Percentiles rank a stretch among this genome's conserved stretches.
Evolutionary conservation across 1,139 yeast species (phyloP).

Genomic region (Groenewaldozyma sp.): DNA sequence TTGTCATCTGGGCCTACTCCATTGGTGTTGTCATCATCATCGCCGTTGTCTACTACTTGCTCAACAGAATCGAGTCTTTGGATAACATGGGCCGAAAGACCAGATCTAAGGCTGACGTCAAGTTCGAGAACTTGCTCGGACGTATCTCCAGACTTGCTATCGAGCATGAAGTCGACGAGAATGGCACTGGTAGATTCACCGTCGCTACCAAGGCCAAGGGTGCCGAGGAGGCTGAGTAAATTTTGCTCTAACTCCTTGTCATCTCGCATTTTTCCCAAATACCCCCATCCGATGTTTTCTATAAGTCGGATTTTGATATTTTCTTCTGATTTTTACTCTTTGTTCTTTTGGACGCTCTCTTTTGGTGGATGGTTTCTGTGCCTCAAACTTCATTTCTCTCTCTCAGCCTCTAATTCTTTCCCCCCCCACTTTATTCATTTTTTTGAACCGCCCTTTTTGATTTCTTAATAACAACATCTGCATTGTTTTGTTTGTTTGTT

Average conservation of each 20-base stretch:
- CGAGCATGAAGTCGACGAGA: conserved; percentile 29
- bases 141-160: conserved; percentile 31
- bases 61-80: conserved; percentile 29
- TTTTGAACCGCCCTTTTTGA: no score
- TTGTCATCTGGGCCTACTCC: conserved; percentile 90
- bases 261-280: background rate
- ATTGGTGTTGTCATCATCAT: conserved; percentile 92
- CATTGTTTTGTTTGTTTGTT: no score
- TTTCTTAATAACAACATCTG: no score
- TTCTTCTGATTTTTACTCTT: conserved; percentile 1
- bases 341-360: conserved; percentile 1
- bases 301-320: conserved; percentile 2
- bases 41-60: conserved; percentile 94
- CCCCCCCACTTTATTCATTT: no score
- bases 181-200: conserved; percentile 27
- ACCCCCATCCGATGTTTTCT: background rate
- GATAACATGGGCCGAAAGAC: conserved; percentile 28
- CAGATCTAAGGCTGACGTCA: conserved; percentile 26
- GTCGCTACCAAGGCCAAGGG: conserved; percentile 26
- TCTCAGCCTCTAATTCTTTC: no score
- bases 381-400: no score
- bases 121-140: conserved; percentile 30
- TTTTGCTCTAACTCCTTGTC: background rate
- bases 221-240: conserved; percentile 28
- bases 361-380: background rate